Evolutionary conservation across 768 basidiomycete species (phyloP).

Genomic region (Phlegmacium glaucopus): DNA sequence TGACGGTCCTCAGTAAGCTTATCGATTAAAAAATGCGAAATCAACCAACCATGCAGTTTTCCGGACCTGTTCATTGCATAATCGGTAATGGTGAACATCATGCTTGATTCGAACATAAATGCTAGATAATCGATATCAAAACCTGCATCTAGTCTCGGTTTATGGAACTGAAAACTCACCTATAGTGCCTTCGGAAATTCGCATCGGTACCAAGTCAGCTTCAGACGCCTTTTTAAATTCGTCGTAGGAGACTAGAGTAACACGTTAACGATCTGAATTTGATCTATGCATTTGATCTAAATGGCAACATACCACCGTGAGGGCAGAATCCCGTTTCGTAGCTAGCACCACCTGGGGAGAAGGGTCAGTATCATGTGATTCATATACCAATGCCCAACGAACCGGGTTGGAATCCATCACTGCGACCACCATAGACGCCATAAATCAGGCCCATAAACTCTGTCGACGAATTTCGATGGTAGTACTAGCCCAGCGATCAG

Average conservation of each 20-base stretch:
- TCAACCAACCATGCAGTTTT: conserved; percentile 49
- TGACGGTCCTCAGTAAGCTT: not conserved
- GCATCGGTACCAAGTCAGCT: conserved; percentile 45
- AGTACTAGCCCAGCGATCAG: conserved; percentile 37
- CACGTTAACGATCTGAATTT: not conserved
- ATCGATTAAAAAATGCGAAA: not conserved
- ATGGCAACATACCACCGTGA: conserved; percentile 47
- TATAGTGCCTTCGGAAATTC: conserved; percentile 50
- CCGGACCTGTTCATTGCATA: conserved; percentile 58
- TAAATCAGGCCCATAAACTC: conserved; percentile 67
- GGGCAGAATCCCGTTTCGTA: conserved; percentile 65
- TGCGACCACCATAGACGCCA: conserved; percentile 61
- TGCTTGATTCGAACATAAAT: conserved; percentile 64
- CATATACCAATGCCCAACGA: not conserved
- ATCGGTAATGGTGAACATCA: conserved; percentile 63
- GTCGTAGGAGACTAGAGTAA: conserved; percentile 48
- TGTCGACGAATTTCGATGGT: conserved; percentile 58
- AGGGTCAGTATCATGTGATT: not conserved
- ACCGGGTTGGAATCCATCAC: conserved; percentile 61
- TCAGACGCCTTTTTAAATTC: conserved; percentile 58
- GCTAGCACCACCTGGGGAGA: conserved; percentile 42
- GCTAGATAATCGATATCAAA: conserved; percentile 19
- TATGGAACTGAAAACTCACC: conserved; percentile 31
- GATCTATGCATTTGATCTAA: not conserved
- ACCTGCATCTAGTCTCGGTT: not conserved